phyloP scores from a whole-genome alignment of 768 basidiomycete genomes.

The Lyophyllum decastes region DNA sequence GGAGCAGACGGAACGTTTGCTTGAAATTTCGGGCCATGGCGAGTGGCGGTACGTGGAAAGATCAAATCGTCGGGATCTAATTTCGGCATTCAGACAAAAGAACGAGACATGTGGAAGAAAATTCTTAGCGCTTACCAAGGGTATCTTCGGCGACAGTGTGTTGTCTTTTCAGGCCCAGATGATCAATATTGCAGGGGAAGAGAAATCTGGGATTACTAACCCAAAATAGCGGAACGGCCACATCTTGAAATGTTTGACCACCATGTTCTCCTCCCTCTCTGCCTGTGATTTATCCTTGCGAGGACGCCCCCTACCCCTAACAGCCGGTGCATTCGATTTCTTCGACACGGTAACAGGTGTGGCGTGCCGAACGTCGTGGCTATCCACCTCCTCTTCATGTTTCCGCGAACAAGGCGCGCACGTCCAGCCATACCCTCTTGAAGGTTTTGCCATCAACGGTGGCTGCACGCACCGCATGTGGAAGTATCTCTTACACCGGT shows the following conservation, averaged over 20 bases:
- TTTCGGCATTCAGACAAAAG: constrained; percentile 6
- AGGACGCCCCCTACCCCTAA: constrained; percentile 73
- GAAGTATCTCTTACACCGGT: constrained; percentile 90
- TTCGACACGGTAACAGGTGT: constrained; percentile 41
- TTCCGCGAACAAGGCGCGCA: constrained; percentile 90
- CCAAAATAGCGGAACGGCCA: constrained; percentile 98
- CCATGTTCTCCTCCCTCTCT: constrained; percentile 75
- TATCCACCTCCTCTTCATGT: constrained; percentile 85
- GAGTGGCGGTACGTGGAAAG: constrained; percentile 89
- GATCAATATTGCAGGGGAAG: not conserved
- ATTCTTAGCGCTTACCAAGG: constrained; percentile 54
- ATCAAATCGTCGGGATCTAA: constrained; percentile 96
- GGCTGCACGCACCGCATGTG: constrained; percentile 96
- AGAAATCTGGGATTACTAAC: constrained; percentile 45
- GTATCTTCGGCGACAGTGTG: constrained; percentile 93
- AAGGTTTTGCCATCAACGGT: constrained; percentile 87
- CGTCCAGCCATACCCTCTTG: constrained; percentile 96
- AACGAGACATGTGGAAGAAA: constrained; percentile 16
- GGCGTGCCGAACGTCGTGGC: constrained; percentile 64
- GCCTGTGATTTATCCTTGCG: constrained; percentile 73
- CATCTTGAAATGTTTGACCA: constrained; percentile 85
- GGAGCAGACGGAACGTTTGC: constrained; percentile 54
- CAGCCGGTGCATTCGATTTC: constrained; percentile 73
- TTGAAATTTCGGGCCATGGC: constrained; percentile 89
- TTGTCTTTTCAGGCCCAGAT: constrained; percentile 48